Percentiles rank a stretch among this genome's conserved stretches.
phyloP scores from a whole-genome alignment of 2,329 filamentous ascomycete species.

The Lasiodiplodia sp. region DNA sequence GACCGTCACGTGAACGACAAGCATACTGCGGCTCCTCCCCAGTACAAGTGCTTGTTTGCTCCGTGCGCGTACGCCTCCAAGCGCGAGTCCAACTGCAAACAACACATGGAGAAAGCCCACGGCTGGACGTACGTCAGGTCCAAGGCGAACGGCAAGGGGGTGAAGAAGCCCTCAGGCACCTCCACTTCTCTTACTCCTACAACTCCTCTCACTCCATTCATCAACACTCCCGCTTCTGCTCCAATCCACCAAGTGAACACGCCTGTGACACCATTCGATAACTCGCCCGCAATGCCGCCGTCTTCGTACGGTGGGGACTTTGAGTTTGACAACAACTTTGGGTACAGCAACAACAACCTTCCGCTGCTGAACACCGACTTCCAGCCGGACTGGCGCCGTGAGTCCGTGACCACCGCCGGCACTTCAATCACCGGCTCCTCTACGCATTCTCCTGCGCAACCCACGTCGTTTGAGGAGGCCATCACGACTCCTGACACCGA shows the following conservation, averaged over 20 bases:
- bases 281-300: conserved; percentile 48
- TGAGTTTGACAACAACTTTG: conserved; percentile 33
- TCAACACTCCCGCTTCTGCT: conserved; percentile 45
- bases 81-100: conserved; percentile 95
- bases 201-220: conserved; percentile 45
- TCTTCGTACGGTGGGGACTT: conserved; percentile 44
- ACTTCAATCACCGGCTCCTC: conserved; percentile 49
- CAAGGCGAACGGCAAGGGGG: conserved; percentile 81
- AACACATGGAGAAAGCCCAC: conserved; percentile 98
- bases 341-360: conserved; percentile 4
- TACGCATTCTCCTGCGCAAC: conserved; percentile 50
- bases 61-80: conserved; percentile 94
- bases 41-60: conserved; percentile 83
- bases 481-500: conserved; percentile 56
- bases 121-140: conserved; percentile 89
- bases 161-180: conserved; percentile 42
- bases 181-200: conserved; percentile 42
- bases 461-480: conserved; percentile 52
- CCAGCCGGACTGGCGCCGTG: conserved; percentile 44
- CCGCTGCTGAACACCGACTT: conserved; percentile 26
- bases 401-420: conserved; percentile 45
- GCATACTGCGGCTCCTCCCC: conserved; percentile 79
- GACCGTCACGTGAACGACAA: conserved; percentile 97
- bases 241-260: conserved; percentile 38
- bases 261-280: conserved; percentile 48